Conservation (phyloP, 352 stramenopile genomes). For the Phytophthora vignae region DNA sequence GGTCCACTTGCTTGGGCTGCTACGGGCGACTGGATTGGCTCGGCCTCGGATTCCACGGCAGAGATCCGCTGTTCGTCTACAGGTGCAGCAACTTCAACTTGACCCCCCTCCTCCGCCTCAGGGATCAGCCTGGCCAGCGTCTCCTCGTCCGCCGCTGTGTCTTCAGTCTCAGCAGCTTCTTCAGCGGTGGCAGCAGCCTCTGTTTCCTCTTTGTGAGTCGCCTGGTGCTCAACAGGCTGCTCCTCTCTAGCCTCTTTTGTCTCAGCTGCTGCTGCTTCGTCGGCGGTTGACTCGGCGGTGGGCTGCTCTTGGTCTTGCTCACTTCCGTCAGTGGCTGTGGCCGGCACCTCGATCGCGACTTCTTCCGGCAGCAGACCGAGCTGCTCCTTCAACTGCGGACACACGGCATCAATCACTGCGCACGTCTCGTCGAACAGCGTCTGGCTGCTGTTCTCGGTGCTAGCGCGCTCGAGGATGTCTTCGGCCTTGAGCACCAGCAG, state of each 20-base stretch:
- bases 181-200: constrained; percentile 3
- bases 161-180: background rate
- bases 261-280: background rate
- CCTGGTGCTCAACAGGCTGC: background rate
- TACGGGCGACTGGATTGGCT: background rate
- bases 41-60: background rate
- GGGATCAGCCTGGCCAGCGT: constrained; percentile 30
- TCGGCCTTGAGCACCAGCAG: constrained; percentile 86
- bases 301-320: constrained; percentile 20
- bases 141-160: constrained; percentile 24
- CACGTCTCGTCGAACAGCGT: constrained; percentile 79
- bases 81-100: constrained; percentile 31
- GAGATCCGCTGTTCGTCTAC: constrained; percentile 14
- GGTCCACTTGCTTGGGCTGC: background rate
- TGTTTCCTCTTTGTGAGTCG: constrained; percentile 2
- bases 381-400: constrained; percentile 82
- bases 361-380: constrained; percentile 63
- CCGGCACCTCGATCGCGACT: constrained; percentile 26
- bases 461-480: constrained; percentile 67
- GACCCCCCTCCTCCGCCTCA: constrained; percentile 6
- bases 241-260: constrained; percentile 12
- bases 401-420: constrained; percentile 75
- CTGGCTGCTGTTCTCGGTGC: constrained; percentile 44
- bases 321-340: constrained; percentile 14
- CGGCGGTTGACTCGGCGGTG: constrained; percentile 2